These are phyloP conservation scores for Wilhelminamyces savonicus DNA, from an alignment of 805 yeast species.

Conservation along the genomic window DNA sequence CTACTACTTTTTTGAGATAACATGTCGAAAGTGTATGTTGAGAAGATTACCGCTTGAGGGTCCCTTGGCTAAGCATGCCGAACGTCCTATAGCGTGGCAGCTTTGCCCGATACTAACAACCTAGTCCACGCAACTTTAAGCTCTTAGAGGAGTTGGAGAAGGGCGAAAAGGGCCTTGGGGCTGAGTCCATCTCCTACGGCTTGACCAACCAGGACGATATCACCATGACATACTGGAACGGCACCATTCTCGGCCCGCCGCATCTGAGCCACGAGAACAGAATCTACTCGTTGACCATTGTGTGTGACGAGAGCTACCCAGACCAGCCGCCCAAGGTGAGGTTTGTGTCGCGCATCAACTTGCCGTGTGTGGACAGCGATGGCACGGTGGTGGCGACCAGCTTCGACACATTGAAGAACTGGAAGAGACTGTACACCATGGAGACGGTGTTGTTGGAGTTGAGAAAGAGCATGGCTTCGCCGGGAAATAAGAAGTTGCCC, in stretches of 20 bases:
- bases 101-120: constrained; percentile 7
- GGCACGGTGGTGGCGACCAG: constrained; percentile 42
- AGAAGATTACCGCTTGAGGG: no score
- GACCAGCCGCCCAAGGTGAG: constrained; percentile 79
- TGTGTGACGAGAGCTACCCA: constrained; percentile 83
- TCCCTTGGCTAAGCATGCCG: no score
- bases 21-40: no score
- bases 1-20: no score
- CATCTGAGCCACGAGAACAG: constrained; percentile 85
- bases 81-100: no score
- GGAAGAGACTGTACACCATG: constrained; percentile 92
- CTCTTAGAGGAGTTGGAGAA: constrained; percentile 93
- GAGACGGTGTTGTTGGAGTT: constrained; percentile 87
- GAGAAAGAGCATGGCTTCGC: constrained; percentile 77
- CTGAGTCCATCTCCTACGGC: constrained; percentile 96
- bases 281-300: constrained; percentile 75
- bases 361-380: constrained; percentile 79
- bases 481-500: constrained; percentile 72
- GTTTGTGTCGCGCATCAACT: constrained; percentile 78
- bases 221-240: constrained; percentile 94
- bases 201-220: constrained; percentile 86
- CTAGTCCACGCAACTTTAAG: constrained; percentile 87
- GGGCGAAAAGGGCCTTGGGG: constrained; percentile 96
- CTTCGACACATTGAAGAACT: constrained; percentile 65
- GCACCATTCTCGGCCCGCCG: constrained; percentile 97